Evolutionary conservation across 768 basidiomycete genomes (phyloP), one percentile per base, ranked within the genome.

Genomic region (Serendipita vermifera): DNA sequence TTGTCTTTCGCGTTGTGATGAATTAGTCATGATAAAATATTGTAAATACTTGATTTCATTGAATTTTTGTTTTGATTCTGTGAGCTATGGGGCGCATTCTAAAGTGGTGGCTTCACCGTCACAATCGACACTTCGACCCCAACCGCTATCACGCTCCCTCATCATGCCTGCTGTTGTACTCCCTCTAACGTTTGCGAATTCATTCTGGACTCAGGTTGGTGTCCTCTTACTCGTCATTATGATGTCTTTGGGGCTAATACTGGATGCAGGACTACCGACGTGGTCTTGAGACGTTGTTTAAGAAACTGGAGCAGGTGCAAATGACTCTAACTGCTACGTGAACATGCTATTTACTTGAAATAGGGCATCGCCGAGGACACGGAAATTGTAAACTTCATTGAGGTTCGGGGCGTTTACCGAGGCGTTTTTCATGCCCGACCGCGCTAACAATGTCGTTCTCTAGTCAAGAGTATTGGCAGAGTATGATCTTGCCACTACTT

Each of bases 181-280:
- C 64, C 91, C 91, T n/a, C 74, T 89, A 58, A 78, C 78, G 14
- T 96, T 96, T 67, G 80, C 76, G 56, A 93, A 94, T 68, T 92
- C 90, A 29, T 96, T 96, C 73, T 96, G 92, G 92, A 79, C 90
- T 14, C 59, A 61, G 38, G 38, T 43, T 14, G 14, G 20, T 33
- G 15, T 29, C 14, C 7, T 46, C 22, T 9, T n/a, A n/a, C n/a
- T n/a, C n/a, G n/a, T n/a, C n/a, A n/a, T n/a, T n/a, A n/a, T n/a
- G n/a, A n/a, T n/a, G n/a, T n/a, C n/a, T n/a, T n/a, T n/a, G n/a
- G n/a, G n/a, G n/a, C n/a, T n/a, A n/a, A n/a, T n/a, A n/a, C n/a
- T n/a, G n/a, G n/a, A n/a, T n/a, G n/a, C n/a, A 88, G 67, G 89
- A 92, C 72, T 92, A 89, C 66, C 76, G 87, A 40, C 78, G 72